phyloP scores from a whole-genome alignment of 2,329 filamentous ascomycete genomes.

The Akanthomyces muscarius region DNA sequence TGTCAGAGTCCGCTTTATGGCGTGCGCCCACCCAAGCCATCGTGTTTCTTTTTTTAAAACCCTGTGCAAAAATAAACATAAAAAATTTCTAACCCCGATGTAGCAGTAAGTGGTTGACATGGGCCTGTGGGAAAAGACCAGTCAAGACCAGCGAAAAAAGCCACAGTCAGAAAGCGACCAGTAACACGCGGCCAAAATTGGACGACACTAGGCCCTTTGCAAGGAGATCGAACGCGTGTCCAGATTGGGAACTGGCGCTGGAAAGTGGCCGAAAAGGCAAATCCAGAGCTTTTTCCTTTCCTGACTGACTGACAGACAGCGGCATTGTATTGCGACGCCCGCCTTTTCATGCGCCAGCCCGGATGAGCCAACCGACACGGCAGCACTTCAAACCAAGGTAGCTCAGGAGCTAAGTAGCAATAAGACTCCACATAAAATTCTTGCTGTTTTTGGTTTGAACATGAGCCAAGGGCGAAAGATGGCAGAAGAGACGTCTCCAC shows the following conservation, averaged over 20 bases:
- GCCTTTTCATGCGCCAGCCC: not conserved
- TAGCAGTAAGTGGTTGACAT: slow-evolving; percentile 4
- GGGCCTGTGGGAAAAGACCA: not conserved
- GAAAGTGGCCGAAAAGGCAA: not conserved
- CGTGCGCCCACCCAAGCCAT: not conserved
- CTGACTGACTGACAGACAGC: not conserved
- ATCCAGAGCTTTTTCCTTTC: not conserved
- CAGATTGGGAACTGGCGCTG: not conserved
- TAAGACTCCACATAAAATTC: not conserved
- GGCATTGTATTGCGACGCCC: not conserved
- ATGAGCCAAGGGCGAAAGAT: not conserved
- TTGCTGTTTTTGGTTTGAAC: not conserved
- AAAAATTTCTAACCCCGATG: not conserved
- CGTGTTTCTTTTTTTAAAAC: slow-evolving; percentile 8
- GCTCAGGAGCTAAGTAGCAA: not conserved
- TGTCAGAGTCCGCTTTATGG: not conserved
- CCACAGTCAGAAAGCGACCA: not conserved
- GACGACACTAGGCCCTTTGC: not conserved
- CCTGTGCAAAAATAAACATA: too few species aligned
- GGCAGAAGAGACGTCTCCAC: not conserved
- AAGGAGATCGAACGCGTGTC: not conserved
- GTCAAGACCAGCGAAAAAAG: not conserved
- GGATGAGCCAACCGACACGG: slow-evolving; percentile 10
- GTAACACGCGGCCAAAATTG: not conserved
- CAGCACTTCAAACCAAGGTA: not conserved